Percentiles rank a stretch among this genome's conserved stretches.
phyloP scores from a whole-genome alignment of 2,329 filamentous ascomycete genomes.

The Scedosporium apiospermum region DNA sequence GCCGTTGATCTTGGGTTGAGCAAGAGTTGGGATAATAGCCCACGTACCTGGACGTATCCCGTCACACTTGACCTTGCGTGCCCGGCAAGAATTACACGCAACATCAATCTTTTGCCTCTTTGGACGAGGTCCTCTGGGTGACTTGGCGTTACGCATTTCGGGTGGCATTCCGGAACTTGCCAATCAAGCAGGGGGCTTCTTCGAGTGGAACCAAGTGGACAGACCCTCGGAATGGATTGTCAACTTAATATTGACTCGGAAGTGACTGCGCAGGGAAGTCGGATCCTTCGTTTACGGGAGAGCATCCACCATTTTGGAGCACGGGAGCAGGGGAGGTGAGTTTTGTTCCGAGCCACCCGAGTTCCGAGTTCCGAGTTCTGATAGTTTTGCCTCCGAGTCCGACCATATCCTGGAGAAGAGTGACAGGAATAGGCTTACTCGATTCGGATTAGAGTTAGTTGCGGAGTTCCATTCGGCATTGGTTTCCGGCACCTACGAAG shows the following conservation, averaged over 20 bases:
- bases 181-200: neutral
- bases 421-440: too few relatives aligned
- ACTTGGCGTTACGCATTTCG: neutral
- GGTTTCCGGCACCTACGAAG: too few relatives aligned
- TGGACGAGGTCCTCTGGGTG: constrained; percentile 7
- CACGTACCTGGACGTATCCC: constrained; percentile 26
- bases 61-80: constrained; percentile 32
- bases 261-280: too few relatives aligned
- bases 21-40: neutral
- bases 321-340: too few relatives aligned
- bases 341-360: neutral
- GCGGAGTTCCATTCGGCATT: too few relatives aligned
- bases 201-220: neutral
- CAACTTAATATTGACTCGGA: too few relatives aligned
- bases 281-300: too few relatives aligned
- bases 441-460: too few relatives aligned
- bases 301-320: too few relatives aligned
- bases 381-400: neutral
- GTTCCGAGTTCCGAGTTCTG: neutral
- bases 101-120: constrained; percentile 34
- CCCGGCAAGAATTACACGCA: constrained; percentile 31
- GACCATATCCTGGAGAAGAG: too few relatives aligned
- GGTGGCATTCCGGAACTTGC: neutral
- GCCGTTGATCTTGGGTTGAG: neutral
- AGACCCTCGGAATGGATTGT: too few relatives aligned